Evolutionary conservation across 2,329 filamentous ascomycete species (phyloP).

Genomic region (Alternaria ethzedia): DNA sequence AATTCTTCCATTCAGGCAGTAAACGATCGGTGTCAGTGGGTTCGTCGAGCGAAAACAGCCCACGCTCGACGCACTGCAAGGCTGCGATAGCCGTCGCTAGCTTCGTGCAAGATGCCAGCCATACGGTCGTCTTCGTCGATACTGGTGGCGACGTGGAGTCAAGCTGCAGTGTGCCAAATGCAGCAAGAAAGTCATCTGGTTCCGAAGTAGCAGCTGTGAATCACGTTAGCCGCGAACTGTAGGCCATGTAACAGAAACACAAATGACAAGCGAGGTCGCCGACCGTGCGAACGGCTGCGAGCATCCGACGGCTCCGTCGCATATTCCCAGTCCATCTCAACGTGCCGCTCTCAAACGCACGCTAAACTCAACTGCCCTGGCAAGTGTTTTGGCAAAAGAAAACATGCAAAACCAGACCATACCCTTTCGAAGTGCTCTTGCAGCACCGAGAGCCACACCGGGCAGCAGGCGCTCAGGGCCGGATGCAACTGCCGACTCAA

Average conservation of each 20-base stretch:
- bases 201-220: background rate
- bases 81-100: conserved; percentile 34
- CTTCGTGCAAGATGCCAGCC: conserved; percentile 42
- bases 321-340: background rate
- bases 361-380: conserved; percentile 5
- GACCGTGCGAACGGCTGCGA: conserved; percentile 3
- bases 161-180: conserved; percentile 22
- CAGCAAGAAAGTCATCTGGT: conserved; percentile 17
- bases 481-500: conserved; percentile 26
- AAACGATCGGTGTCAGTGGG: conserved; percentile 26
- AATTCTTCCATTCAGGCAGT: conserved; percentile 32
- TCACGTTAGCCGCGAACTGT: background rate
- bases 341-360: background rate
- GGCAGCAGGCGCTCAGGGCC: conserved; percentile 22
- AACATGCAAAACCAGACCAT: conserved; percentile 4
- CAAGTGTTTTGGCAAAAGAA: conserved; percentile 2
- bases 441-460: conserved; percentile 30
- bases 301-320: background rate
- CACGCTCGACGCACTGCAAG: conserved; percentile 40
- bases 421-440: conserved; percentile 23
- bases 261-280: background rate
- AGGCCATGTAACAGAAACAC: background rate
- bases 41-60: conserved; percentile 33
- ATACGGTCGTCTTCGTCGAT: conserved; percentile 33
- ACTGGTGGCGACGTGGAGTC: conserved; percentile 20